Evolutionary conservation across 768 basidiomycete species (phyloP).

Genomic region (Tricholoma hemisulphureum): DNA sequence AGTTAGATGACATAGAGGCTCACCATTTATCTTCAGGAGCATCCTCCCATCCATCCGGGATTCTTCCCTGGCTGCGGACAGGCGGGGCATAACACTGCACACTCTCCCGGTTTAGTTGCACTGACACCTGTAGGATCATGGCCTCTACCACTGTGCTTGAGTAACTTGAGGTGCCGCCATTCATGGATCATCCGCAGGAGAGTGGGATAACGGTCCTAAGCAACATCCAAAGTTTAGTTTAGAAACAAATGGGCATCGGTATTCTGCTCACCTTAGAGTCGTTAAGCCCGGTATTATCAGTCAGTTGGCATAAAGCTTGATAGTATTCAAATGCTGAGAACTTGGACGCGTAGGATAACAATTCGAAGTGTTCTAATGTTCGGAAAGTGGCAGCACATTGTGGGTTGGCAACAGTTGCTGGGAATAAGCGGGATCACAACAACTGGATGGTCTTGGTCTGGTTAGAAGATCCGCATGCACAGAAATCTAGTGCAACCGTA

Average conservation of each 20-base stretch:
- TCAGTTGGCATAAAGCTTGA: too few species aligned
- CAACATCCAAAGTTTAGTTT: not conserved
- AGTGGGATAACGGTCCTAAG: constrained; percentile 19
- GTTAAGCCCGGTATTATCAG: too few species aligned
- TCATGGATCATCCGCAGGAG: constrained; percentile 18
- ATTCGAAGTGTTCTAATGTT: constrained; percentile 17
- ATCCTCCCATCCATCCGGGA: constrained; percentile 19
- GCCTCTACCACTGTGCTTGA: constrained; percentile 19
- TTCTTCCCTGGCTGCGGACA: constrained; percentile 27
- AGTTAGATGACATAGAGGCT: not conserved
- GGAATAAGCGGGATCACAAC: constrained; percentile 17
- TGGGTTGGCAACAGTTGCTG: constrained; percentile 16
- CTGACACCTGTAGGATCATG: constrained; percentile 12
- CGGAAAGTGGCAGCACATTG: constrained; percentile 20
- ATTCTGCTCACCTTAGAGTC: not conserved
- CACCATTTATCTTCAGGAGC: constrained; percentile 10
- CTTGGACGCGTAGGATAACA: constrained; percentile 20
- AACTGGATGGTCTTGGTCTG: constrained; percentile 16
- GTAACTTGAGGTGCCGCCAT: constrained; percentile 19
- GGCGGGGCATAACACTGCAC: constrained; percentile 27
- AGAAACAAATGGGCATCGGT: not conserved
- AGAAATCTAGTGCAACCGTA: constrained; percentile 18
- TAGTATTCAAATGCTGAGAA: constrained; percentile 16
- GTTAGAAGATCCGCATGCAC: constrained; percentile 15
- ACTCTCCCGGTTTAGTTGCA: too few species aligned